These are phyloP conservation scores for Diplodia corticola DNA, from an alignment of 2,329 filamentous ascomycete species.

Conservation along the genomic window DNA sequence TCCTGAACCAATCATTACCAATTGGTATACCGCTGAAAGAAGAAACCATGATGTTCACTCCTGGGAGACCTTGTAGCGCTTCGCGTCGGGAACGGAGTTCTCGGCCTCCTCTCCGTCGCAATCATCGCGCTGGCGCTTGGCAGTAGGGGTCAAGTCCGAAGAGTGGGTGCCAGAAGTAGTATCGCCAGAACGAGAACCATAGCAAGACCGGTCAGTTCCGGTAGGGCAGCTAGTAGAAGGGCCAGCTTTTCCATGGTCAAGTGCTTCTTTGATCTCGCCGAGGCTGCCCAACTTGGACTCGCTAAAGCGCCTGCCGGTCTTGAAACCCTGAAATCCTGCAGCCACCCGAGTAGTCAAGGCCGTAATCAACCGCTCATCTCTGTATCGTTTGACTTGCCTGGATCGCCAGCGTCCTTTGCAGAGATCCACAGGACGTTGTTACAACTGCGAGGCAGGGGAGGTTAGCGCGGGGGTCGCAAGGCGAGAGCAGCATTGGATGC, in stretches of 20 bases:
- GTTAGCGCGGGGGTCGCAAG: not conserved
- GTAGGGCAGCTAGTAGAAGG: not conserved
- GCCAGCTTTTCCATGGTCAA: not conserved
- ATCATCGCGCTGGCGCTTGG: not conserved
- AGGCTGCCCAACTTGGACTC: not conserved
- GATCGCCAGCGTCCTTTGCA: slow-evolving; percentile 48
- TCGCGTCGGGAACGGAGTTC: too few relatives aligned
- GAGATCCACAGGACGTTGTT: slow-evolving; percentile 98
- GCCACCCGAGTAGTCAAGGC: not conserved
- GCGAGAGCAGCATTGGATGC: slow-evolving; percentile 26
- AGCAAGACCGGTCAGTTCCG: not conserved
- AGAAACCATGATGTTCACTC: not conserved
- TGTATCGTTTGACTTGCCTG: slow-evolving; percentile 17
- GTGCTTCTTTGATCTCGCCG: not conserved
- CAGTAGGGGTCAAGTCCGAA: not conserved
- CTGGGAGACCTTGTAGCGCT: not conserved
- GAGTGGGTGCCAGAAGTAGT: not conserved
- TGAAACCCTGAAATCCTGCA: not conserved
- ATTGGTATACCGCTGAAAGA: not conserved
- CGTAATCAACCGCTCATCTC: slow-evolving; percentile 27
- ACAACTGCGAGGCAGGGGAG: slow-evolving; percentile 57
- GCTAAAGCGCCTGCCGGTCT: not conserved
- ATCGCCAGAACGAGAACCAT: not conserved
- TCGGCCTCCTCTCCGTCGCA: not conserved
- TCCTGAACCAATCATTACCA: not conserved